Percentiles rank a stretch among this genome's conserved stretches.
Evolutionary conservation across 2,329 filamentous ascomycete genomes (phyloP).

Genomic region (Fusarium sp.): DNA sequence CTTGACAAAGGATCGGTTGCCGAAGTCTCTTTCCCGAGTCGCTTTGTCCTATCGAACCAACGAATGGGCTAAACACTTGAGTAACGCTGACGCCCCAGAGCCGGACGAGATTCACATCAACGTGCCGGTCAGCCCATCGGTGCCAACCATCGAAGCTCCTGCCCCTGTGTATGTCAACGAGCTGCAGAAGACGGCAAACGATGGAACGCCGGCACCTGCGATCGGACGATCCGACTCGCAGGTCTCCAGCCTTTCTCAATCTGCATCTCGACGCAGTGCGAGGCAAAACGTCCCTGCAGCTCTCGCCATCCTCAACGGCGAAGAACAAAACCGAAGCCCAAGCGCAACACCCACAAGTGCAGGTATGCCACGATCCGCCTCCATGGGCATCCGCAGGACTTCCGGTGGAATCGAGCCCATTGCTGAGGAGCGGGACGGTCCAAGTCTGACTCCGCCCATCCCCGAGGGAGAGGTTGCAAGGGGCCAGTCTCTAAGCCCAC

Average conservation of each 20-base stretch:
- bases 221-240: conserved; percentile 51
- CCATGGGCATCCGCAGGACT: conserved; percentile 45
- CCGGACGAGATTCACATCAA: conserved; percentile 72
- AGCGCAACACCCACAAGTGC: conserved; percentile 38
- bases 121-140: conserved; percentile 44
- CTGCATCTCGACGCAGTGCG: conserved; percentile 27
- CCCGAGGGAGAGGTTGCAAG: conserved; percentile 34
- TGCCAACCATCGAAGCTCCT: conserved; percentile 61
- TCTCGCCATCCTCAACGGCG: conserved; percentile 46
- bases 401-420: conserved; percentile 59
- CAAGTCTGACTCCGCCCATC: conserved; percentile 30
- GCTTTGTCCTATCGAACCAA: conserved; percentile 90
- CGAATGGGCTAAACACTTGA: conserved; percentile 95
- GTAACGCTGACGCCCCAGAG: conserved; percentile 81
- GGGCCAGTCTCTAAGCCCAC: conserved; percentile 37
- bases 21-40: conserved; percentile 80
- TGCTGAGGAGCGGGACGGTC: conserved; percentile 57
- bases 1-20: conserved; percentile 75
- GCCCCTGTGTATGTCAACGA: conserved; percentile 76
- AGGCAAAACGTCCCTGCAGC: conserved; percentile 47
- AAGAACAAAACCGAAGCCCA: conserved; percentile 43
- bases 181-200: conserved; percentile 75
- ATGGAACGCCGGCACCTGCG: conserved; percentile 58
- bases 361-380: conserved; percentile 40
- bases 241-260: conserved; percentile 43